Percentiles rank a stretch among this genome's conserved stretches.
Conservation (phyloP, 2,329 filamentous ascomycete species). For the Botryosphaeria dothidea region DNA sequence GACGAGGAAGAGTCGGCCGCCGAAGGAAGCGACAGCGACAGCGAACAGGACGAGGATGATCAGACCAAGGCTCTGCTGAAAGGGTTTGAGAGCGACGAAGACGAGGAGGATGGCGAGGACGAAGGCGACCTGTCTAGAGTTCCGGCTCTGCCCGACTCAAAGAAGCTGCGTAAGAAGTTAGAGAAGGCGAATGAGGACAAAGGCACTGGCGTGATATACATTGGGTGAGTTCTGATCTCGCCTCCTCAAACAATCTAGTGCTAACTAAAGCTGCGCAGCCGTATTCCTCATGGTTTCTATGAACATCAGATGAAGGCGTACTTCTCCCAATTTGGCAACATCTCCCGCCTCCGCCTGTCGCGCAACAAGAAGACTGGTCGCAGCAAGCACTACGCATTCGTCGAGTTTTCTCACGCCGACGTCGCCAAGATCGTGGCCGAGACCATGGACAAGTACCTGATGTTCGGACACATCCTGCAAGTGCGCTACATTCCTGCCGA, state of each 20-base stretch:
- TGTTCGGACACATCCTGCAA: conserved; percentile 92
- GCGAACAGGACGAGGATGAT: conserved; percentile 39
- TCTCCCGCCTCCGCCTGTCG: conserved; percentile 77
- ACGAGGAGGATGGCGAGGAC: conserved; percentile 42
- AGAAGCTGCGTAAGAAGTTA: conserved; percentile 42
- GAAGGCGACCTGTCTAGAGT: conserved; percentile 40
- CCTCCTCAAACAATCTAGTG: neutral
- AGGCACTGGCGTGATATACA: conserved; percentile 78
- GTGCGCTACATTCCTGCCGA: conserved; percentile 76
- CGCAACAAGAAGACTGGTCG: conserved; percentile 89
- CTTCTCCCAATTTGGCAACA: conserved; percentile 88
- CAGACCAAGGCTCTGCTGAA: conserved; percentile 54
- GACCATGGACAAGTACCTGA: conserved; percentile 96
- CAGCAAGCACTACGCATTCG: conserved; percentile 91
- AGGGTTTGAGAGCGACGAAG: conserved; percentile 51
- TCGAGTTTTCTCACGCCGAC: conserved; percentile 77
- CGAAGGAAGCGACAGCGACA: conserved; percentile 30
- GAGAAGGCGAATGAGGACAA: conserved; percentile 51
- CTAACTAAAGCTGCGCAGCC: conserved; percentile 43
- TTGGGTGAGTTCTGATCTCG: conserved; percentile 57
- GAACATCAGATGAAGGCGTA: conserved; percentile 93
- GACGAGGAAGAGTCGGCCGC: conserved; percentile 24
- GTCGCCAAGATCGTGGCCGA: conserved; percentile 90
- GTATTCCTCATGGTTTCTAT: conserved; percentile 94
- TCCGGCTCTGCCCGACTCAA: conserved; percentile 34